phyloP scores from a whole-genome alignment of 2,329 filamentous ascomycete genomes.

The Fusarium sp. region DNA sequence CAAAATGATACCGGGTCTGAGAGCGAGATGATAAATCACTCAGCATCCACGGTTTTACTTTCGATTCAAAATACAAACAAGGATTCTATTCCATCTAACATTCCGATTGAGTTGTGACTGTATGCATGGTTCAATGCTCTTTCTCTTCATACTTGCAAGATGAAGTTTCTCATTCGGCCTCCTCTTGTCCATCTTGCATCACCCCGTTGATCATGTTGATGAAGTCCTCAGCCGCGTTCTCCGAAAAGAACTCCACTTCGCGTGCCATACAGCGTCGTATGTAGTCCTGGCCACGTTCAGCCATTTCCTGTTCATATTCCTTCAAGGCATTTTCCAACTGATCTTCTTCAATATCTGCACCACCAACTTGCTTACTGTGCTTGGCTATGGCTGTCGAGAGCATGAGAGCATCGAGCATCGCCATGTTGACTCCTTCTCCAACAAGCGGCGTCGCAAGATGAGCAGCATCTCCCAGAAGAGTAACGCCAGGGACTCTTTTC shows the following conservation, averaged over 20 bases:
- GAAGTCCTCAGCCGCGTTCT: background rate
- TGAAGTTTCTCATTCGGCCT: rapidly evolving
- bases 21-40: slow-evolving; percentile 38
- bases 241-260: background rate
- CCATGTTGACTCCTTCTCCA: slow-evolving; percentile 66
- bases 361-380: rapidly evolving
- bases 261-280: background rate
- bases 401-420: slow-evolving; percentile 62
- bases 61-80: slow-evolving; percentile 22
- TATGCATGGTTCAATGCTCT: rapidly evolving
- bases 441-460: slow-evolving; percentile 64
- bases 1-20: slow-evolving; percentile 32
- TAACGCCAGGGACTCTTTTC: slow-evolving; percentile 55
- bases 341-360: rapidly evolving
- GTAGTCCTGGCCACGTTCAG: background rate
- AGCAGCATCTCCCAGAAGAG: slow-evolving; percentile 66
- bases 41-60: slow-evolving; percentile 33
- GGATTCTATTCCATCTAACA: background rate
- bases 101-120: background rate
- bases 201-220: background rate
- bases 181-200: rapidly evolving
- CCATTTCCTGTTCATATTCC: slow-evolving; percentile 3
- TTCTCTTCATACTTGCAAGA: rapidly evolving
- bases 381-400: slow-evolving; percentile 51
- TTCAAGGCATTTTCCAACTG: background rate